Conservation (phyloP, 176 grass and related monocot species). For the Zea mays region Zm-B73-REFERENCE-NAM-5.0 NC_050105.1:119600001-119600500, state of each 20-base stretch:
- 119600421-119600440: constrained; percentile 12
- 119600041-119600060: constrained; percentile 59
- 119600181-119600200: constrained; percentile 51
- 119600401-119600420: not conserved
- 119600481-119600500: constrained; percentile 26
- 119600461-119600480: constrained; percentile 2
- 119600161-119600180: constrained; percentile 38
- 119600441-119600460: constrained; percentile 11
- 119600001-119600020: constrained; percentile 44
- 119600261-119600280: constrained; percentile 64
- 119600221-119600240: constrained; percentile 31
- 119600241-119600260: constrained; percentile 47
- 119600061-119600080: constrained; percentile 80
- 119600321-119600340: constrained; percentile 70
- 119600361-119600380: not conserved
- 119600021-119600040: constrained; percentile 32
- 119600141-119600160: constrained; percentile 36
- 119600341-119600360: constrained; percentile 37
- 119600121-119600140: constrained; percentile 57
- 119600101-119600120: constrained; percentile 70
- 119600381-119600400: not conserved
- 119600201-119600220: constrained; percentile 41
- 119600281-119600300: constrained; percentile 83
- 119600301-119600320: constrained; percentile 49
- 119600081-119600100: constrained; percentile 80